Evolutionary conservation across 2,329 filamentous ascomycete genomes (phyloP), one percentile per base, ranked within the genome.

Genomic region (Fusarium pilosicola): DNA sequence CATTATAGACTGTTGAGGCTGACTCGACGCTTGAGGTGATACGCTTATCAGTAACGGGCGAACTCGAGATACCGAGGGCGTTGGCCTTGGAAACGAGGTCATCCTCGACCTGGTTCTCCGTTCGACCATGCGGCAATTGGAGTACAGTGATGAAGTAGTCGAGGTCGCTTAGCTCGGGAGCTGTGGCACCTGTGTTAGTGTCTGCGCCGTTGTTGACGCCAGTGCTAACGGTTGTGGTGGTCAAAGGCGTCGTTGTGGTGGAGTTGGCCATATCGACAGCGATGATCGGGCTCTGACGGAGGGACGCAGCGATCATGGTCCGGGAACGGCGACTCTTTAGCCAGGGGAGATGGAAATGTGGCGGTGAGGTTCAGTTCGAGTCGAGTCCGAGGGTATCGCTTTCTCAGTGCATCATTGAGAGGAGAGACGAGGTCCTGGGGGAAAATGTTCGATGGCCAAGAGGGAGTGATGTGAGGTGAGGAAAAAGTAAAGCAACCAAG

Each of bases 1-100:
- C 83, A 75, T 85, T 85, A 36, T 78, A 81, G 30, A 83, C 81
- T 30, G 82, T 79, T 13, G 85, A 86, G 39, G 81, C 81, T 26
- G 85, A 87, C 68, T 86, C 82, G 70, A 83, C 81, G 61, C 80
- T 83, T 38, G 82, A 83, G 7, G 79, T 80, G 62, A 83, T 80
- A 55, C 80, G 80, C 64, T 83, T 82, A 39, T 84, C 79, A 39
- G 69, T 26, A 71, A 75, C 48, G 73, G 73, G 41, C 70, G 77
- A 39, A 76, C 77, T 68, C 68, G 77, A 78, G 59, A 84, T 82
- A 42, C 83, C 83, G 36, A 83, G 74, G 18, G 77, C 77, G 62
- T 78, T 80, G 41, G 83, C 83, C 55, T 78, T 81, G 41, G 79
- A 78, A 42, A 81, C 61, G 11, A 84, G 69, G 48, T 83, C 79